Evolutionary conservation across 352 stramenopile genomes (phyloP).

Genomic region (Globisporangium parvum): DNA sequence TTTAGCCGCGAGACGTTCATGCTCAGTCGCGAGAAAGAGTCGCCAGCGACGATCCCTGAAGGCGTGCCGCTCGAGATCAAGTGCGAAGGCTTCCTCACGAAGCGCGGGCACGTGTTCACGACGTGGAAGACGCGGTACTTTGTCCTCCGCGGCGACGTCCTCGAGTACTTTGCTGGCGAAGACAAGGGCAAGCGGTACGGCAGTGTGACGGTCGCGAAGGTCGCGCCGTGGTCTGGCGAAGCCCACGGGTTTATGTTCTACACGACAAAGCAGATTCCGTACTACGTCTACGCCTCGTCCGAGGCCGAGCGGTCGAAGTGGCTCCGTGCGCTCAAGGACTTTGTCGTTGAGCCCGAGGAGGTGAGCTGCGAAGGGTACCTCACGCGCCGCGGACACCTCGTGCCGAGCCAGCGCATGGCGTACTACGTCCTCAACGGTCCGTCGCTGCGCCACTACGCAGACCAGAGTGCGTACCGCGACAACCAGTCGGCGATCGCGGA

Average conservation of each 20-base stretch:
- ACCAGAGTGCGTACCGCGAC: constrained; percentile 81
- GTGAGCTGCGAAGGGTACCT: constrained; percentile 85
- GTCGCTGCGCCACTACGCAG: constrained; percentile 74
- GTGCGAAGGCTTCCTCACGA: constrained; percentile 82
- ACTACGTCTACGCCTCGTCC: constrained; percentile 86
- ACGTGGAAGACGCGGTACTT: constrained; percentile 91
- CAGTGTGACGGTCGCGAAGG: constrained; percentile 82
- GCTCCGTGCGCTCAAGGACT: constrained; percentile 79
- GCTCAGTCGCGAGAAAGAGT: constrained; percentile 70
- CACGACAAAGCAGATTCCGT: constrained; percentile 85
- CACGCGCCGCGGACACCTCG: constrained; percentile 79
- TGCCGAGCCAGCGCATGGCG: constrained; percentile 79
- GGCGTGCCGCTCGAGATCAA: constrained; percentile 40
- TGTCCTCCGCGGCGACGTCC: constrained; percentile 69
- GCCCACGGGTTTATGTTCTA: constrained; percentile 89
- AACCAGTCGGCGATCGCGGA: constrained; percentile 83
- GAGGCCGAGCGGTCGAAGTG: constrained; percentile 71
- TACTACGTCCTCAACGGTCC: constrained; percentile 85
- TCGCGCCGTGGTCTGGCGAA: constrained; percentile 80
- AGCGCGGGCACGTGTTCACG: constrained; percentile 84
- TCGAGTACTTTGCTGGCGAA: constrained; percentile 83
- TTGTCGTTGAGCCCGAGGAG: constrained; percentile 80
- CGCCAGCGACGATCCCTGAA: constrained; percentile 53
- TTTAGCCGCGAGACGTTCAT: constrained; percentile 73
- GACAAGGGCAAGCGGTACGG: constrained; percentile 84